Percentiles rank a stretch among this genome's conserved stretches.
phyloP scores from a whole-genome alignment of 148 eudicot species.

The Dysphania ambrosioides region DNA sequence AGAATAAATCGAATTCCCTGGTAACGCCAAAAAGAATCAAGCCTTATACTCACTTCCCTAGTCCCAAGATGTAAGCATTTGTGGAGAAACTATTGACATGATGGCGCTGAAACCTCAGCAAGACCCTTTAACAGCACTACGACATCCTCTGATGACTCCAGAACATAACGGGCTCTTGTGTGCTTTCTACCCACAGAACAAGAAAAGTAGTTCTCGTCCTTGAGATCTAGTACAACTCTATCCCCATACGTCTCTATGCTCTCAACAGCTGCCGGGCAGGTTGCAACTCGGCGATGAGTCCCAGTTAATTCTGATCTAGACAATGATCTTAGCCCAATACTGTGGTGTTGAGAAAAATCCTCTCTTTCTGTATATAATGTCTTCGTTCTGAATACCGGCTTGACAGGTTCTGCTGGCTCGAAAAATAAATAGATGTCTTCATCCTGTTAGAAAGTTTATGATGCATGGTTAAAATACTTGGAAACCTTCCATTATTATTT shows the following conservation, averaged over 20 bases:
- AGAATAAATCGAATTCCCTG: no score
- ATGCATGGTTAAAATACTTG: no score
- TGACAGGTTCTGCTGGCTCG: constrained; percentile 51
- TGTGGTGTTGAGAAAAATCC: constrained; percentile 12
- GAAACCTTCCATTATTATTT: no score
- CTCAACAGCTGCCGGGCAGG: constrained; percentile 20
- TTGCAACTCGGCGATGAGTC: constrained; percentile 11
- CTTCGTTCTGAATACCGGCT: not conserved
- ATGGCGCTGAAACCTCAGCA: constrained; percentile 27
- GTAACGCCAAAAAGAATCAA: no score
- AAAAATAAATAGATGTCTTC: constrained; percentile 69
- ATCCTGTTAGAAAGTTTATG: constrained; percentile 37
- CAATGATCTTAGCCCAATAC: constrained; percentile 7
- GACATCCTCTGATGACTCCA: constrained; percentile 58
- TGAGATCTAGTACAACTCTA: constrained; percentile 52
- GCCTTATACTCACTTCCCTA: no score
- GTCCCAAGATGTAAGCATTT: not conserved
- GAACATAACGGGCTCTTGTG: constrained; percentile 56
- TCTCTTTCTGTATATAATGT: constrained; percentile 10
- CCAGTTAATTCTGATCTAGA: constrained; percentile 24
- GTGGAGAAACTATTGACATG: not conserved
- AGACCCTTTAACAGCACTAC: constrained; percentile 50
- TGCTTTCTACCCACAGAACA: constrained; percentile 63
- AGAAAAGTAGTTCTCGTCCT: constrained; percentile 60
- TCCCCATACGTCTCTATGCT: constrained; percentile 32